Evolutionary conservation across 441 rosid species (phyloP).

Genomic region (Hura crepitans): DNA sequence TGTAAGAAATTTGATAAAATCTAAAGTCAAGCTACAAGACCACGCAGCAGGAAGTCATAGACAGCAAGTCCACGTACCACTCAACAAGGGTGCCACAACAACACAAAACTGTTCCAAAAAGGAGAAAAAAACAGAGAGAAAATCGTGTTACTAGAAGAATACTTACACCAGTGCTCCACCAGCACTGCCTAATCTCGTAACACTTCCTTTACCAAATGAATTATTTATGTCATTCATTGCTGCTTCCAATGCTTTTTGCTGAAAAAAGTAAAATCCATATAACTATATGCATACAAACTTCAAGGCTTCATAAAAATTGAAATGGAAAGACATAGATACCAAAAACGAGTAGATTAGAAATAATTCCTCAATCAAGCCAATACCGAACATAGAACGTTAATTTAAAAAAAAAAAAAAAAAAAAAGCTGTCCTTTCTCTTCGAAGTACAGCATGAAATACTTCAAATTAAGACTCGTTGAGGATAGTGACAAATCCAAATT

Average conservation of each 20-base stretch:
- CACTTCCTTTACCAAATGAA: constrained; percentile 92
- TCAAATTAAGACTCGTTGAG: too few relatives aligned
- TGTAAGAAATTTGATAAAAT: constrained; percentile 30
- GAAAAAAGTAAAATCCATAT: constrained; percentile 15
- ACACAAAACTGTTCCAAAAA: background rate
- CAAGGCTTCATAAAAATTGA: too few relatives aligned
- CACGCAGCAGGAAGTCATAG: background rate
- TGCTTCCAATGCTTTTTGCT: constrained; percentile 95
- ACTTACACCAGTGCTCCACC: constrained; percentile 92
- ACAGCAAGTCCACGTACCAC: background rate
- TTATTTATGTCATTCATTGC: constrained; percentile 88
- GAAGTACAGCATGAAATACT: too few relatives aligned
- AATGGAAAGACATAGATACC: too few relatives aligned
- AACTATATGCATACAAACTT: background rate
- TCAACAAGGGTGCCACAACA: background rate
- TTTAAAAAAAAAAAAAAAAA: too few relatives aligned
- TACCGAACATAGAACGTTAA: too few relatives aligned
- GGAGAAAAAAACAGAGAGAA: background rate
- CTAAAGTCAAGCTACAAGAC: constrained; percentile 5
- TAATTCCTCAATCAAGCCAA: too few relatives aligned
- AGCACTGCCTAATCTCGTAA: constrained; percentile 88
- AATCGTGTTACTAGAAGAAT: constrained; percentile 9
- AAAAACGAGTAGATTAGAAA: too few relatives aligned
- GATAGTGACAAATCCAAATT: too few relatives aligned
- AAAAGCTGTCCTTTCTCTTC: too few relatives aligned